Evolutionary conservation across 768 basidiomycete genomes (phyloP).

Genomic region (Russula vinacea): DNA sequence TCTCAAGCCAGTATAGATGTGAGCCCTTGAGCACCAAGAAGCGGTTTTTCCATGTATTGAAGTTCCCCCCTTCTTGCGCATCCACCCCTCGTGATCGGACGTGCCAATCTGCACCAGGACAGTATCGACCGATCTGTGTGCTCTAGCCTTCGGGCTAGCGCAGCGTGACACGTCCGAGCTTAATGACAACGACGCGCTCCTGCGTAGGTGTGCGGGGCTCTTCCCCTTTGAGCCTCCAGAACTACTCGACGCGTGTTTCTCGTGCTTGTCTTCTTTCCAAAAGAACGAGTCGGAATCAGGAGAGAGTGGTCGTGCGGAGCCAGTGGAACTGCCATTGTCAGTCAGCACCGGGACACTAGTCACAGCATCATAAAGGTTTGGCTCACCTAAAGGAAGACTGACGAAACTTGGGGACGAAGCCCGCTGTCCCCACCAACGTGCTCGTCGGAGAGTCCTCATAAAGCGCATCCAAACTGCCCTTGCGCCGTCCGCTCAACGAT

Average conservation of each 20-base stretch:
- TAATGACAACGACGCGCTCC: slow-evolving; percentile 47
- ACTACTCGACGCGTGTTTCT: slow-evolving; percentile 28
- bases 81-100: slow-evolving; percentile 87
- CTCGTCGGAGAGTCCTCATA: slow-evolving; percentile 62
- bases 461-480: slow-evolving; percentile 48
- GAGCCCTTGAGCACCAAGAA: slow-evolving; percentile 92
- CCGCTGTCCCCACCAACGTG: slow-evolving; percentile 54
- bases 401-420: slow-evolving; percentile 73
- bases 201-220: slow-evolving; percentile 48
- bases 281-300: slow-evolving; percentile 35
- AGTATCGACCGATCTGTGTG: slow-evolving; percentile 50
- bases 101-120: slow-evolving; percentile 88
- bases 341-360: neutral
- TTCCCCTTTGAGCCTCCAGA: slow-evolving; percentile 31
- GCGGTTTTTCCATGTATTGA: slow-evolving; percentile 87
- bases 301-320: slow-evolving; percentile 42
- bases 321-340: slow-evolving; percentile 40
- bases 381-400: slow-evolving; percentile 65
- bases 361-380: slow-evolving; percentile 15
- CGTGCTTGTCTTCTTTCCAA: slow-evolving; percentile 32
- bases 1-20: slow-evolving; percentile 84
- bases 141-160: neutral
- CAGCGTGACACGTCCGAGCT: neutral
- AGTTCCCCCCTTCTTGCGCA: slow-evolving; percentile 95
- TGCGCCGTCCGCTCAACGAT: slow-evolving; percentile 38